A percentile compares a stretch with the other conserved stretches of the same genome.
These are phyloP conservation scores for Venturia nashicola DNA, from an alignment of 2,329 filamentous ascomycete species.

Conservation along the genomic window DNA sequence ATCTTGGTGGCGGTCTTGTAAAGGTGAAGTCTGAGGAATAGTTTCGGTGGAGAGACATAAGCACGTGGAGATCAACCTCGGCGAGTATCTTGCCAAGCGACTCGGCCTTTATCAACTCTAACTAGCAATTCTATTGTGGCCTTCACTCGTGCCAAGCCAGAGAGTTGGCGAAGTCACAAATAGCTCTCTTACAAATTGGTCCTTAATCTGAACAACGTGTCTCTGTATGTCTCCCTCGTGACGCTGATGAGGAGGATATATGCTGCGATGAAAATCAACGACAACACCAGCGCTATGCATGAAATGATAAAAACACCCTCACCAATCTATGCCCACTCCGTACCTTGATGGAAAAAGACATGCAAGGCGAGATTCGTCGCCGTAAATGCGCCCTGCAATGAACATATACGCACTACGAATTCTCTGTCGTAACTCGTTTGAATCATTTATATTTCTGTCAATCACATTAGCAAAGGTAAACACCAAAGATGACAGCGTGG, in stretches of 20 bases:
- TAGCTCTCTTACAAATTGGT: not conserved
- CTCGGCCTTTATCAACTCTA: not conserved
- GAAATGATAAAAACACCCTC: not conserved
- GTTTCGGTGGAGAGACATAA: not conserved
- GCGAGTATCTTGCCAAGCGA: not conserved
- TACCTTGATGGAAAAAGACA: not conserved
- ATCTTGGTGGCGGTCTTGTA: too few relatives aligned
- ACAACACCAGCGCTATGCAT: not conserved
- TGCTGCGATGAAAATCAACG: not conserved
- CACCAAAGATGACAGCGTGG: not conserved
- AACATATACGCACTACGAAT: not conserved
- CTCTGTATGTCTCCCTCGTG: not conserved
- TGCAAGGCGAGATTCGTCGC: not conserved
- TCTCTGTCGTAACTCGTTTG: not conserved
- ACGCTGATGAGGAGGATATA: not conserved
- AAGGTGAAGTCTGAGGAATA: too few relatives aligned
- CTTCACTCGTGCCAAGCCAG: not conserved
- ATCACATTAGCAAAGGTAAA: not conserved
- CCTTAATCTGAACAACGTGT: not conserved
- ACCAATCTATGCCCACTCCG: not conserved
- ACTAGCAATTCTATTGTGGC: not conserved
- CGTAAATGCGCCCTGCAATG: not conserved
- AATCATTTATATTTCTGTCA: constrained; percentile 1
- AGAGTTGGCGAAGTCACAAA: too few relatives aligned
- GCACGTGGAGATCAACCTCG: not conserved